Evolutionary conservation across 176 grass and related monocot species (phyloP), one percentile per base, ranked within the genome.

Genomic region (Luzula sylvatica): DNA sequence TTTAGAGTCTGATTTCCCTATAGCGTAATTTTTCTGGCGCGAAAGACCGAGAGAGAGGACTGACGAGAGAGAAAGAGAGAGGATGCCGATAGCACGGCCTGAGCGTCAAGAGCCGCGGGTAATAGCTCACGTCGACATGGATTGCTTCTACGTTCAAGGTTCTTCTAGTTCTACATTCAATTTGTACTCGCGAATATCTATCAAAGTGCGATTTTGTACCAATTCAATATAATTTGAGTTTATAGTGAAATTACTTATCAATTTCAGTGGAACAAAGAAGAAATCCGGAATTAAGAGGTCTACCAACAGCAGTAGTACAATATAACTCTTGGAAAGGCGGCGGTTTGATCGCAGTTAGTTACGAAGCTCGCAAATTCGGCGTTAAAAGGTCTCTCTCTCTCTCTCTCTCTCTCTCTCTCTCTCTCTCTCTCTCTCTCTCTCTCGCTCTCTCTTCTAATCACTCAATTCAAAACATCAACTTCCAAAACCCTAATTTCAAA

Each of bases 121-220:
- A 43, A 86, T 96, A 43, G 85, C 85, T 15, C 92, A 96, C 21
- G 81, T 96, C 16, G 85, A 86, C 81, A 71, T 96, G 77, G 85
- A 96, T 26, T 96, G 92, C 68, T 96, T 96, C 85, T 96, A 96
- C 58, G 85, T 89, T 51, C 92, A 96, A 96, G 92, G 92, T 82
- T 14, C 38, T 20, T 29, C 30, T 11, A 57, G 56, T n/a, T 26
- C 20, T 70, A 14, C 38, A 26, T 39, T 12, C 20, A 19, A 7
- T 20, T 43, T 27, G n/a, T n/a, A n/a, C n/a, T 4, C 11, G 13
- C 30, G 5, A 35, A 35, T 35, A 35, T 35, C 30, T 7, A 35
- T 35, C 30, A 9, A 35, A 35, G 30, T n/a, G 19, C 0, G 15
- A 22, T 57, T 39, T 14, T 15, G 3, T 40, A 55, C 52, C 35